Percentiles rank a stretch among this genome's conserved stretches.
phyloP scores from a whole-genome alignment of 1,284 basidiomycete genomes.

The Boletellus dicymbophilus region DNA sequence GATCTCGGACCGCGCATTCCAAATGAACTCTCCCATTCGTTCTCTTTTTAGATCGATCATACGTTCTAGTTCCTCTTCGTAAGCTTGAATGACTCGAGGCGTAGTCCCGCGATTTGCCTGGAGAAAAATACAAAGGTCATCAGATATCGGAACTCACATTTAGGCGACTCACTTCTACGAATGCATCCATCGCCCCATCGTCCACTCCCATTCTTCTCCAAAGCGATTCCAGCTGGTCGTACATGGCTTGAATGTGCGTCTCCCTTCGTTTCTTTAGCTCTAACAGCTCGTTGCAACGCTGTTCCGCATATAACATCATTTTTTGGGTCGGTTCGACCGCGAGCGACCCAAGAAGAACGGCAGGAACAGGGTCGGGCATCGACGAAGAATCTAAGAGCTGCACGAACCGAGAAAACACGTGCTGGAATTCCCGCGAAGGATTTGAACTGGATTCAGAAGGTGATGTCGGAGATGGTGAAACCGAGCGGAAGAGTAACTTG shows the following conservation, averaged over 20 bases:
- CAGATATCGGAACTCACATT: background rate
- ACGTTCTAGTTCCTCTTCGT: slow-evolving; percentile 88
- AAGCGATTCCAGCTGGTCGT: slow-evolving; percentile 81
- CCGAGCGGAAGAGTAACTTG: slow-evolving; percentile 27
- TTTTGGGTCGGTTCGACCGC: slow-evolving; percentile 69
- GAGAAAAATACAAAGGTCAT: slow-evolving; percentile 1
- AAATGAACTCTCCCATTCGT: slow-evolving; percentile 86
- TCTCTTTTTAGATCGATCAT: slow-evolving; percentile 90
- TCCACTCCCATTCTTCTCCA: slow-evolving; percentile 79
- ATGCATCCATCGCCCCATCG: slow-evolving; percentile 76
- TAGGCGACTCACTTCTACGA: slow-evolving; percentile 60
- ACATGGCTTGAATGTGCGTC: slow-evolving; percentile 80
- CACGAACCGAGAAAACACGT: slow-evolving; percentile 64
- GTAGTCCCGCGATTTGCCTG: slow-evolving; percentile 71
- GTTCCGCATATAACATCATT: slow-evolving; percentile 64
- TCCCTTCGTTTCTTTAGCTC: slow-evolving; percentile 71
- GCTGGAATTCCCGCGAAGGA: slow-evolving; percentile 45
- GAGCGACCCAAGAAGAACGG: slow-evolving; percentile 44
- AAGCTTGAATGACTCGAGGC: slow-evolving; percentile 71
- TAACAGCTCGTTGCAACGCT: slow-evolving; percentile 59
- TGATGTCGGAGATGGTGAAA: slow-evolving; percentile 29
- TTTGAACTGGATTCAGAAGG: slow-evolving; percentile 23
- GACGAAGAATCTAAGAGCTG: slow-evolving; percentile 62
- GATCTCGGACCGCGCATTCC: slow-evolving; percentile 83
- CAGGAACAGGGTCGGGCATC: slow-evolving; percentile 34